phyloP scores from a whole-genome alignment of 2,329 filamentous ascomycete species.

The Xylariaceae sp. region DNA sequence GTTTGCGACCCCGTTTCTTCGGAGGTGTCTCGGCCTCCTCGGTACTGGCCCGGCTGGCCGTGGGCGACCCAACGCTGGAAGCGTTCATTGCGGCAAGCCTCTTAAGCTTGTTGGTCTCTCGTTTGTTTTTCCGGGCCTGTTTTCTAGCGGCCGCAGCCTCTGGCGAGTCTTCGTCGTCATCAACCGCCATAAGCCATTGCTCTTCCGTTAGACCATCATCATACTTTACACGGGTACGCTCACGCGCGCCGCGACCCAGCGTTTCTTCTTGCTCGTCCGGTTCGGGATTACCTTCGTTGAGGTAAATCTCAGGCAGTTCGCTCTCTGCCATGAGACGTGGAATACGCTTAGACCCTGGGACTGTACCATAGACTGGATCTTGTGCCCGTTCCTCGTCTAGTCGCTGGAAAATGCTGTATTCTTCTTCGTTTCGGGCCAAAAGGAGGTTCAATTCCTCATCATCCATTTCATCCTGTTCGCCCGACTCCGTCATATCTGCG shows the following conservation, averaged over 20 bases:
- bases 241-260: conserved; percentile 84
- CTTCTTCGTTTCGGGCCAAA: conserved; percentile 80
- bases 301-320: conserved; percentile 90
- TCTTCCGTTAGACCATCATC: conserved; percentile 97
- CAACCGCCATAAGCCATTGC: conserved; percentile 97
- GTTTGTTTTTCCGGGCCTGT: conserved; percentile 75
- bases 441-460: conserved; percentile 96
- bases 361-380: conserved; percentile 67
- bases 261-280: conserved; percentile 74
- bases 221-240: conserved; percentile 90
- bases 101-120: conserved; percentile 71
- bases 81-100: conserved; percentile 38
- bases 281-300: conserved; percentile 78
- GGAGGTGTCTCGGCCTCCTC: conserved; percentile 71
- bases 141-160: conserved; percentile 91
- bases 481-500: conserved; percentile 62
- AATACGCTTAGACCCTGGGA: conserved; percentile 55
- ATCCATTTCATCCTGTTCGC: conserved; percentile 94
- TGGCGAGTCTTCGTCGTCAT: conserved; percentile 91
- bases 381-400: conserved; percentile 72
- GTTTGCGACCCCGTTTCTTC: conserved; percentile 83
- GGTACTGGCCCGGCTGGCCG: conserved; percentile 74
- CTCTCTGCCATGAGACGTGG: conserved; percentile 81
- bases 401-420: conserved; percentile 72
- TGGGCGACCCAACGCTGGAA: conserved; percentile 65